phyloP scores from a whole-genome alignment of 1,139 yeast species.

The Debaryomyces subglobosus region DNA sequence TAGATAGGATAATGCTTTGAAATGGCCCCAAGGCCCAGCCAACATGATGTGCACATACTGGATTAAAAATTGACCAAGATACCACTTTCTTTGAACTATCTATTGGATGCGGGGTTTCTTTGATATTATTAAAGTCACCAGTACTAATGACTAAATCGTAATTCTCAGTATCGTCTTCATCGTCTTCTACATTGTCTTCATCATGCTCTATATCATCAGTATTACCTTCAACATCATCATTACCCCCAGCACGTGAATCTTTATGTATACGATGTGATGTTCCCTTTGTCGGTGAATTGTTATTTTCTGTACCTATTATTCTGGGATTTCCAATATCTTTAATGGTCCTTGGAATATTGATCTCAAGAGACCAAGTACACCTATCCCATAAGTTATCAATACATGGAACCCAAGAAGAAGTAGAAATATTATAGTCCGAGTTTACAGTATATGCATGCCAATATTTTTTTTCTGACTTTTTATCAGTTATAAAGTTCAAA shows the following conservation, averaged over 20 bases:
- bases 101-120: conserved; percentile 50
- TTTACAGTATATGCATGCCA: conserved; percentile 93
- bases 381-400: conserved; percentile 87
- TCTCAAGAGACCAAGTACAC: conserved; percentile 89
- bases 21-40: conserved; percentile 97
- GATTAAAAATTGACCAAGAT: conserved; percentile 79
- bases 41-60: conserved; percentile 92
- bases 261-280: conserved; percentile 15
- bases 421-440: conserved; percentile 74
- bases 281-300: conserved; percentile 9
- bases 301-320: conserved; percentile 38
- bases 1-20: conserved; percentile 56
- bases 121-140: conserved; percentile 62
- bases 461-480: conserved; percentile 33
- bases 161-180: conserved; percentile 53
- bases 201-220: conserved; percentile 15
- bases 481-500: conserved; percentile 65
- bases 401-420: conserved; percentile 97
- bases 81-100: conserved; percentile 77
- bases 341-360: conserved; percentile 79
- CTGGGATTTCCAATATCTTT: conserved; percentile 64
- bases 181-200: conserved; percentile 24
- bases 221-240: conserved; percentile 10
- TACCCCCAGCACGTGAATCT: not conserved
- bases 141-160: conserved; percentile 72